A percentile compares a stretch with the other conserved stretches of the same genome.
Evolutionary conservation across 2,329 filamentous ascomycete genomes (phyloP).

Genomic region (Cordyceps javanica): DNA sequence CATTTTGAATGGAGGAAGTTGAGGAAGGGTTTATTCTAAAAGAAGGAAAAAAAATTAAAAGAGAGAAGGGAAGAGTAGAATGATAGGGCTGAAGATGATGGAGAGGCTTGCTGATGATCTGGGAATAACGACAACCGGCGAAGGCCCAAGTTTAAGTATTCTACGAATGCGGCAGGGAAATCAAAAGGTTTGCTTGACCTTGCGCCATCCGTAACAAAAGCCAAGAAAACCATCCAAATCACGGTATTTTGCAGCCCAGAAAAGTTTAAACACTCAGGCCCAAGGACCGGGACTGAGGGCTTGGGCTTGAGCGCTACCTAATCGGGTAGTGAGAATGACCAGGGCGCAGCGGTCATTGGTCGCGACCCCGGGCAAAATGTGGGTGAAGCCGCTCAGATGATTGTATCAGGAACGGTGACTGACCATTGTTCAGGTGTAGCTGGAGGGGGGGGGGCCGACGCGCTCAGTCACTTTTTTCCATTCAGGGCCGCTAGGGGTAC

Average conservation of each 20-base stretch:
- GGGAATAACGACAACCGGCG: neutral
- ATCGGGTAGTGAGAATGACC: neutral
- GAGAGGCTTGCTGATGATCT: neutral
- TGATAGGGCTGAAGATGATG: neutral
- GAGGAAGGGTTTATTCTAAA: neutral
- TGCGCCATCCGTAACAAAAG: neutral
- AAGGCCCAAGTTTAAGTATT: neutral
- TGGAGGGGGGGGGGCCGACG: neutral
- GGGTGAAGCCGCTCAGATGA: neutral
- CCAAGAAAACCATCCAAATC: neutral
- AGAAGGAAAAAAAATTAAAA: neutral
- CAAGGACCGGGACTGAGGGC: neutral
- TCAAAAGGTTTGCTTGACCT: neutral
- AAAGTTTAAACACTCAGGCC: neutral
- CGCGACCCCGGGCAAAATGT: neutral
- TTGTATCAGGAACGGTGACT: conserved; percentile 7
- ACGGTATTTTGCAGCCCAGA: neutral
- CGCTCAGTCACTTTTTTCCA: conserved; percentile 1
- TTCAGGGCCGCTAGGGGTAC: neutral
- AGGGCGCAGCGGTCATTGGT: neutral
- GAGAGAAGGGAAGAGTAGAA: neutral
- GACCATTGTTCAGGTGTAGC: neutral
- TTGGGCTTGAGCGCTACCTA: conserved; percentile 6
- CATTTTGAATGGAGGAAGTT: neutral
- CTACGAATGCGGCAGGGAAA: neutral